phyloP scores from a whole-genome alignment of 495 filamentous ascomycete species.

The Chaetomium fimeti region DNA sequence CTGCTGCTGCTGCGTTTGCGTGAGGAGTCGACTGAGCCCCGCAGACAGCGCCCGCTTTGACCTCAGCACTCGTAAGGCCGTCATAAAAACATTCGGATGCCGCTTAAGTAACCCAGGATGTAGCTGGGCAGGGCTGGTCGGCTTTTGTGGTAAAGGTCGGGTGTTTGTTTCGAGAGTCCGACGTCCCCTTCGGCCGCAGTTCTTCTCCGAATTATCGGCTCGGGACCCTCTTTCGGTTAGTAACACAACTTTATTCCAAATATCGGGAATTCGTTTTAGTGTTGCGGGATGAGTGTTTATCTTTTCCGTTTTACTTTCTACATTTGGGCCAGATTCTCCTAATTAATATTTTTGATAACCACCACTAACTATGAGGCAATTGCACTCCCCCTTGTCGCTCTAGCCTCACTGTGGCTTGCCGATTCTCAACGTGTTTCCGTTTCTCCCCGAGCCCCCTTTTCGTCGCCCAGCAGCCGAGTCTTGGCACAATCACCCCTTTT shows the following conservation, averaged over 20 bases:
- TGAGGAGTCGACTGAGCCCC: slow-evolving; percentile 11
- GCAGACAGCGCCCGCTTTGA: slow-evolving; percentile 19
- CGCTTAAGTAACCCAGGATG: neutral
- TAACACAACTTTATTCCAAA: neutral
- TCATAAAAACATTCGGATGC: slow-evolving; percentile 26
- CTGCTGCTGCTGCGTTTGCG: neutral
- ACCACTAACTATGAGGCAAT: neutral
- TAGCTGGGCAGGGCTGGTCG: neutral
- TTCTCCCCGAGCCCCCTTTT: neutral
- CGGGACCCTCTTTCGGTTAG: slow-evolving; percentile 13
- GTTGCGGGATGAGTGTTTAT: neutral
- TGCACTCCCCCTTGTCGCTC: neutral
- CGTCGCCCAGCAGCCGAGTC: slow-evolving; percentile 1
- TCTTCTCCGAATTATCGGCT: slow-evolving; percentile 16
- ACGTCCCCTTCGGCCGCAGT: slow-evolving; percentile 23
- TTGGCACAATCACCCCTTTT: slow-evolving; percentile 5
- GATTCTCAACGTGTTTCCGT: neutral
- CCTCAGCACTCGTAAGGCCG: slow-evolving; percentile 26
- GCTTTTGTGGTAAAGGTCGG: neutral
- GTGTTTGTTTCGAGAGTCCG: too few species aligned
- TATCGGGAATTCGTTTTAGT: neutral
- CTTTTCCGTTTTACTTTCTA: too few species aligned
- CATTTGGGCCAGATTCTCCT: neutral
- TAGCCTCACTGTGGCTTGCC: slow-evolving; percentile 21
- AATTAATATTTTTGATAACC: neutral